phyloP scores from a whole-genome alignment of 1,139 yeast species.

The Debaryomyces subglobosus region DNA sequence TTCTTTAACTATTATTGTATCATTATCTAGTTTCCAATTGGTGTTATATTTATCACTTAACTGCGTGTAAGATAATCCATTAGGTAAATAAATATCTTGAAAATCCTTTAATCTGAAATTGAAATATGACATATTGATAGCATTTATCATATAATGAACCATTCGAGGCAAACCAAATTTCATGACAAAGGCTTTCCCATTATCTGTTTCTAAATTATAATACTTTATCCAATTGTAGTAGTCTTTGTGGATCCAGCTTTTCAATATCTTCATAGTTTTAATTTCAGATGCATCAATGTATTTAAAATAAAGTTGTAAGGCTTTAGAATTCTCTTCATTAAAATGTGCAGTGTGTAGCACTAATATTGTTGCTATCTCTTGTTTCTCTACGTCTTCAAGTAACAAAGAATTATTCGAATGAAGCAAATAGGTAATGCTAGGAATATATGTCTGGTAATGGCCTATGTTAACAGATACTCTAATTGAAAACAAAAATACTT shows the following conservation, averaged over 20 bases:
- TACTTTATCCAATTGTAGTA: constrained; percentile 44
- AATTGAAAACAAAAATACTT: constrained; percentile 55
- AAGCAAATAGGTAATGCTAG: constrained; percentile 50
- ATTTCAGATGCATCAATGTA: constrained; percentile 27
- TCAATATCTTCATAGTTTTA: constrained; percentile 28
- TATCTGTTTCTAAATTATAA: constrained; percentile 35
- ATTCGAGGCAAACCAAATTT: constrained; percentile 39
- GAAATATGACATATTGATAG: constrained; percentile 42
- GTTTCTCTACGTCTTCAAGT: constrained; percentile 32
- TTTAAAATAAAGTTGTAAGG: constrained; percentile 35
- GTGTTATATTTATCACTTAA: constrained; percentile 23
- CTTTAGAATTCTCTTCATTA: constrained; percentile 36
- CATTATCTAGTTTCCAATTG: constrained; percentile 32
- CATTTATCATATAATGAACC: constrained; percentile 29
- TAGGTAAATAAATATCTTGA: constrained; percentile 29
- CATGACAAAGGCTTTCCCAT: constrained; percentile 40
- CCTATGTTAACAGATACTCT: constrained; percentile 50
- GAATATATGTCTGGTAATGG: constrained; percentile 60
- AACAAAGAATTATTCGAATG: constrained; percentile 14
- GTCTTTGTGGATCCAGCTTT: constrained; percentile 42
- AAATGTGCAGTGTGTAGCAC: constrained; percentile 54
- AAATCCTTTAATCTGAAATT: constrained; percentile 26
- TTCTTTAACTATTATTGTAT: constrained; percentile 27
- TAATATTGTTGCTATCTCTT: constrained; percentile 44
- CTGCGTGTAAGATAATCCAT: constrained; percentile 24